Percentiles rank a stretch among this genome's conserved stretches.
Conservation (phyloP, 768 basidiomycete species). For the Asterophora lycoperdoides region DNA sequence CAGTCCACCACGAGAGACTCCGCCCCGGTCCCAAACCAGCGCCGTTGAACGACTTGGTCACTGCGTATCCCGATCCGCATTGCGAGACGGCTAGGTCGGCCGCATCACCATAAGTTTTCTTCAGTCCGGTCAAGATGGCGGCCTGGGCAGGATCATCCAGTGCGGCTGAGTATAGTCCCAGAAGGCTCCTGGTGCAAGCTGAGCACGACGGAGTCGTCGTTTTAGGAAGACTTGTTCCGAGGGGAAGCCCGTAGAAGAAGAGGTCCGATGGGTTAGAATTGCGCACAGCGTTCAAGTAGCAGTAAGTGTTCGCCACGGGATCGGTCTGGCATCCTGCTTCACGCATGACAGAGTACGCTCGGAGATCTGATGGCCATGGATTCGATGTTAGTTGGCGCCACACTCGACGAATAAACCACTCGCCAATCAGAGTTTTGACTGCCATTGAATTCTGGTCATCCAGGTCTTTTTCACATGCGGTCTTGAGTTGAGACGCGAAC, state of each 20-base stretch:
- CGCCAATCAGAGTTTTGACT: slow-evolving; percentile 52
- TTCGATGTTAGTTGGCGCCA: background rate
- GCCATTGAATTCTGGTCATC: slow-evolving; percentile 47
- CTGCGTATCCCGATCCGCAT: slow-evolving; percentile 52
- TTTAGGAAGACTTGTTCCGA: slow-evolving; percentile 51
- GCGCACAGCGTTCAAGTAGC: slow-evolving; percentile 63
- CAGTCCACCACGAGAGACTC: slow-evolving; percentile 7
- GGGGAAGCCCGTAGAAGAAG: slow-evolving; percentile 69
- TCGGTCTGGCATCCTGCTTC: slow-evolving; percentile 56
- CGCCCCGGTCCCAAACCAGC: slow-evolving; percentile 1
- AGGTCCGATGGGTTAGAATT: slow-evolving; percentile 57
- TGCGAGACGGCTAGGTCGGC: slow-evolving; percentile 39
- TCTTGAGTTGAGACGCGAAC: slow-evolving; percentile 48
- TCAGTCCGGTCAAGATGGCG: slow-evolving; percentile 23
- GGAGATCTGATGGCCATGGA: slow-evolving; percentile 41
- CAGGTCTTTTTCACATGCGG: slow-evolving; percentile 56
- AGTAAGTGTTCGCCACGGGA: slow-evolving; percentile 60
- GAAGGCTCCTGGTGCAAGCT: slow-evolving; percentile 54
- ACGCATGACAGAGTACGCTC: slow-evolving; percentile 60
- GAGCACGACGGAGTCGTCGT: slow-evolving; percentile 54
- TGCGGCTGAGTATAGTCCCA: slow-evolving; percentile 50
- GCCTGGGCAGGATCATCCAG: slow-evolving; percentile 28
- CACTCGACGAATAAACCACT: slow-evolving; percentile 13
- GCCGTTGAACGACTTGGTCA: slow-evolving; percentile 13
- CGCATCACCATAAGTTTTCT: slow-evolving; percentile 45